Percentiles rank a stretch among this genome's conserved stretches.
Evolutionary conservation across 1,284 basidiomycete species (phyloP).

Genomic region (Anthracocystis setariae): DNA sequence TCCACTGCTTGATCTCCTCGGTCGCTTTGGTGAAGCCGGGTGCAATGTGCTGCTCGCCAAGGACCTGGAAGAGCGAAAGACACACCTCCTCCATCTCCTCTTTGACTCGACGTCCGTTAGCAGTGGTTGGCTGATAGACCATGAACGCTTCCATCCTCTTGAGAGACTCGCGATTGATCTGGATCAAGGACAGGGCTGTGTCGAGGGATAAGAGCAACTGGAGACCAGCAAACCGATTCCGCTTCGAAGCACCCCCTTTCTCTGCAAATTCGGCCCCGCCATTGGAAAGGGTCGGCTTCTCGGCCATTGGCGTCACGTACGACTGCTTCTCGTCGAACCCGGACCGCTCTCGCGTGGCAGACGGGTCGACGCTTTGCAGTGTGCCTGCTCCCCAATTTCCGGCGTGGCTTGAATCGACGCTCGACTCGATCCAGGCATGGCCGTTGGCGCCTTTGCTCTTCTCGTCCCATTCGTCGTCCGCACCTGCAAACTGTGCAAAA

Average conservation of each 20-base stretch:
- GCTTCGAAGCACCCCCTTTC: constrained; percentile 2
- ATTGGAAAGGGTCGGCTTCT: not conserved
- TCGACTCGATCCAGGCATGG: constrained; percentile 9
- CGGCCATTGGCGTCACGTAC: not conserved
- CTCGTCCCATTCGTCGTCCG: constrained; percentile 7
- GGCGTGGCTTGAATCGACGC: constrained; percentile 6
- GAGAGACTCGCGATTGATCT: constrained; percentile 86
- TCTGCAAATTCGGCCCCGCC: not conserved
- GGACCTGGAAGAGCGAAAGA: constrained; percentile 80
- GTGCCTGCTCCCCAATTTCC: constrained; percentile 3
- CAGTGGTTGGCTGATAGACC: constrained; percentile 74
- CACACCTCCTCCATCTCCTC: constrained; percentile 85
- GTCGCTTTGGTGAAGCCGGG: constrained; percentile 84
- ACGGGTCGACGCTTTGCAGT: not conserved
- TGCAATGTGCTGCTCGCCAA: constrained; percentile 82
- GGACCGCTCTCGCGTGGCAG: not conserved
- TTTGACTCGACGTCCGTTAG: constrained; percentile 73
- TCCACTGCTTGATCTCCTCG: constrained; percentile 52
- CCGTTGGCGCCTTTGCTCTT: constrained; percentile 9
- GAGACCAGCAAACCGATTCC: constrained; percentile 18
- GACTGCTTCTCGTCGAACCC: constrained; percentile 1
- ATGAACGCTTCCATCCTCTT: constrained; percentile 91
- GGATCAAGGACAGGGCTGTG: constrained; percentile 88
- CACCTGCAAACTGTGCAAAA: too few relatives aligned
- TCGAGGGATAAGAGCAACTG: constrained; percentile 86